phyloP scores from a whole-genome alignment of 805 yeast species.

The Zygoascus flipseniorum region DNA sequence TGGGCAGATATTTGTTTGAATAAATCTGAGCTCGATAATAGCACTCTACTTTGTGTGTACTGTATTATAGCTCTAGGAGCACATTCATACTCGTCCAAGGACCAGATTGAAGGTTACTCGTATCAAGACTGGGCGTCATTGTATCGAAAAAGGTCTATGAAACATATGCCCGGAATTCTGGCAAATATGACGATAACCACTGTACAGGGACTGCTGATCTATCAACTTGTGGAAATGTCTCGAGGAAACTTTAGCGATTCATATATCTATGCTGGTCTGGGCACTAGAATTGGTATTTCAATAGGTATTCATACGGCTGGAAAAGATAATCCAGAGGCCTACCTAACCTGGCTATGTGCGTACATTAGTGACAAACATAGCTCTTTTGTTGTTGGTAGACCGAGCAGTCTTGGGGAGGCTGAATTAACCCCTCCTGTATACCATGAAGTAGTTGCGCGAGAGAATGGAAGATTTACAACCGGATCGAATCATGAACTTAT shows the following conservation, averaged over 20 bases:
- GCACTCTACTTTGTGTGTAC: not conserved
- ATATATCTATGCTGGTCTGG: not conserved
- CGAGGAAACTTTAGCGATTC: not conserved
- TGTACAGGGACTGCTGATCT: not conserved
- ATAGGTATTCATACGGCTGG: conserved; percentile 3
- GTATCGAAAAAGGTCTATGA: not conserved
- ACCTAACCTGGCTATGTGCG: conserved; percentile 1
- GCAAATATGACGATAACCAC: not conserved
- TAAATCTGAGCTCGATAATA: not conserved
- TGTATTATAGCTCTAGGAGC: conserved; percentile 1
- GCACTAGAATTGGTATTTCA: conserved; percentile 4
- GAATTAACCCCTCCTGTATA: not conserved
- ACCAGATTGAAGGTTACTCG: not conserved
- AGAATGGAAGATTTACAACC: not conserved
- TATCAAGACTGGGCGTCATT: conserved; percentile 1
- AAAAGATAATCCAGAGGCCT: not conserved
- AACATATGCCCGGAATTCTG: not conserved
- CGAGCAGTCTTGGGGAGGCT: conserved; percentile 5
- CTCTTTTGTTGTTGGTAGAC: conserved; percentile 5
- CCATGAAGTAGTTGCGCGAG: not conserved
- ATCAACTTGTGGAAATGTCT: not conserved
- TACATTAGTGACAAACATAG: conserved; percentile 4
- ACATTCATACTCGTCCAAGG: not conserved
- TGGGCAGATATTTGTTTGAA: not conserved
- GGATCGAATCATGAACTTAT: conserved; percentile 1